Conservation (phyloP, 495 filamentous ascomycete genomes). For the Talaromyces borbonicus region DNA sequence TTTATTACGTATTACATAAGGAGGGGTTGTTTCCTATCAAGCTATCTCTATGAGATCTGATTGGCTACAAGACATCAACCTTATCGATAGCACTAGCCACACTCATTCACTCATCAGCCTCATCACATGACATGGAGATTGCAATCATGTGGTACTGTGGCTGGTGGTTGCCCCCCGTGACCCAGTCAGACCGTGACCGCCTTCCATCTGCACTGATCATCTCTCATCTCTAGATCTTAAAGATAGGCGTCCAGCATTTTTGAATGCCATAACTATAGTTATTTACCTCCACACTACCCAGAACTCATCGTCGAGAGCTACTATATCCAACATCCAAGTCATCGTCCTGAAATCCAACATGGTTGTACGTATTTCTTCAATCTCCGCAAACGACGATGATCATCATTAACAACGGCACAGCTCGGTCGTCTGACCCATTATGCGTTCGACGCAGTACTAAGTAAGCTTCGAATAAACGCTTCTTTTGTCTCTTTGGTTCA, state of each 20-base stretch:
- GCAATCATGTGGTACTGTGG: background rate
- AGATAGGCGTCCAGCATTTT: no score
- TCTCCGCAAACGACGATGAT: background rate
- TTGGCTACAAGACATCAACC: background rate
- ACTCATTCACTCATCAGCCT: background rate
- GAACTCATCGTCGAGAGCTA: background rate
- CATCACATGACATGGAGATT: background rate
- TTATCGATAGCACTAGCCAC: background rate
- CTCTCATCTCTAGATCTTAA: no score
- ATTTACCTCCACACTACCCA: background rate
- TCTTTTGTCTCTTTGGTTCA: constrained; percentile 3
- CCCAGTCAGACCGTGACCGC: constrained; percentile 3
- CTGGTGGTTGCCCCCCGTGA: constrained; percentile 1
- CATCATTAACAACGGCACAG: constrained; percentile 37
- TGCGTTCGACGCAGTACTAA: constrained; percentile 89
- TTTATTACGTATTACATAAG: no score
- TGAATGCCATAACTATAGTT: no score
- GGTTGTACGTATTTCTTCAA: background rate
- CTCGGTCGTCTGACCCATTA: constrained; percentile 88
- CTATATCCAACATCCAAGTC: no score
- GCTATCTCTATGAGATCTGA: background rate
- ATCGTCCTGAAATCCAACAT: no score
- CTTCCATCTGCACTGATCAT: background rate
- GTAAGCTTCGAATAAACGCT: constrained; percentile 38
- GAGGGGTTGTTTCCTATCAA: no score